Evolutionary conservation across 257 asterid genomes (phyloP), one percentile per base, ranked within the genome.

Genomic region (Solanum stenotomum): DNA sequence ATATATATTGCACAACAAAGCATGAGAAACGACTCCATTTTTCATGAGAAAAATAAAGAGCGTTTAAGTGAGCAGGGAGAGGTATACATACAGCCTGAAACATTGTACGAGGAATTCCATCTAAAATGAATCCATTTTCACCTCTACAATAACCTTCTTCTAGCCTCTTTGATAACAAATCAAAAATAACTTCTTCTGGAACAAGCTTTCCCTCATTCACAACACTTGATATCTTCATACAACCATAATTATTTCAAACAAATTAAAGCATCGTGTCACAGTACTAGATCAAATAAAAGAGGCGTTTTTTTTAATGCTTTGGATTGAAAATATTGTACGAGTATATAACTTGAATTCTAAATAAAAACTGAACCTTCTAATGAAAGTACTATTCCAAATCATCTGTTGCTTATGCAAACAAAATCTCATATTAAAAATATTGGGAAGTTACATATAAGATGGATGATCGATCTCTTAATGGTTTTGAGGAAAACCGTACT

Each of bases 101-200:
- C 79, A 90, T 91, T 13, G 98, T 92, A 68, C 98, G 93, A 87
- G 99, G 98, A 83, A 97, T 88, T 71, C 99, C 99, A 88, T 96
- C 98, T 92, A 97, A 89, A 86, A 97, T 96, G 92, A 94, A 97
- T 22, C 99, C 99, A 52, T 89, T 93, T 96, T 97, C 98, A 82
- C 98, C 98, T 81, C 94, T 92, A 90, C 91, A 81, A 71, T 92
- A 91, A 63, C 98, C 98, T 92, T 96, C 99, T 89, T 97, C 98
- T 82, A 97, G 94, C 89, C 98, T 94, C 91, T 93, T 94, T 9
- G 99, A 92, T 77, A 97, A 87, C 87, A 97, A 93, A 67, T 94
- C 95, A 87, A 96, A 94, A 87, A 96, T 94, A 44, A 95, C 95
- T 29, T 94, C 96, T 87, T 95, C 98, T 0, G 96, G 95, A 15